Conservation (phyloP, 2,329 filamentous ascomycete genomes). For the Leptographium galeiforme region DNA sequence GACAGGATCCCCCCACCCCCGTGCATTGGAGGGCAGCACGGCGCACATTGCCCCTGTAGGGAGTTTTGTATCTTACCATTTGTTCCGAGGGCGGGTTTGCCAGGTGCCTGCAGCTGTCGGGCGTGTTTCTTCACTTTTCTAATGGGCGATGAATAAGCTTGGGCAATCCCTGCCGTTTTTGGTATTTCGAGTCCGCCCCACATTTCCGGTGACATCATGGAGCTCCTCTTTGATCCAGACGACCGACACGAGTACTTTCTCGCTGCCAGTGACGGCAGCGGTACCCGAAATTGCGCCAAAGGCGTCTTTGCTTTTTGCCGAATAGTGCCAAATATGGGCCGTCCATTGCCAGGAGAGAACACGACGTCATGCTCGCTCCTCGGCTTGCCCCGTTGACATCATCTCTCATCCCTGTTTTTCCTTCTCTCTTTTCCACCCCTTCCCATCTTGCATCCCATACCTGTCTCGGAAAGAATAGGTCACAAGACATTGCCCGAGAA, state of each 20-base stretch:
- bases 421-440: not conserved
- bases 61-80: too few species aligned
- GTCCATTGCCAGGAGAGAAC: not conserved
- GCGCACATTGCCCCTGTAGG: not conserved
- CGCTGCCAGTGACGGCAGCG: not conserved
- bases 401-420: not conserved
- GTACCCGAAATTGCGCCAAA: not conserved
- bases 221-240: too few species aligned
- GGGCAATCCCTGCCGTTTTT: not conserved
- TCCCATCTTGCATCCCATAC: not conserved
- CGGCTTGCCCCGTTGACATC: not conserved
- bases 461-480: not conserved
- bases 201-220: conserved; percentile 3
- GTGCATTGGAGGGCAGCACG: not conserved
- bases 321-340: too few species aligned
- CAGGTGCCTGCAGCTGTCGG: not conserved
- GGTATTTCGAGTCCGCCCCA: not conserved
- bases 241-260: not conserved
- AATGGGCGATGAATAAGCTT: not conserved
- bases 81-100: not conserved
- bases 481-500: too few species aligned
- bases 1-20: not conserved
- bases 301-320: not conserved
- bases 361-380: not conserved
- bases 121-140: not conserved